Evolutionary conservation across 2,329 filamentous ascomycete genomes (phyloP).

Genomic region (Penicillium sp.): DNA sequence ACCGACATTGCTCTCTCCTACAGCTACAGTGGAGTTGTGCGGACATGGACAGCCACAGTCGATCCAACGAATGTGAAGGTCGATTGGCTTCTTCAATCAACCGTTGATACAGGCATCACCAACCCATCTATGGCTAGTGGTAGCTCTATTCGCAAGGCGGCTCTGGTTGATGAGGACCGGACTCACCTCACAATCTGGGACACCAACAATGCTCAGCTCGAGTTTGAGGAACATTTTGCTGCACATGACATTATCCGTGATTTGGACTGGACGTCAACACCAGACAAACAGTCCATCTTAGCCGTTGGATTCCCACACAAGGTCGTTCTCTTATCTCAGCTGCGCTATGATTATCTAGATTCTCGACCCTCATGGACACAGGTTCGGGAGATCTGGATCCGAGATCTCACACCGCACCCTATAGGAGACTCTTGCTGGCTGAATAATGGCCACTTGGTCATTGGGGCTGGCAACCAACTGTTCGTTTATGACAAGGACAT

Average conservation of each 20-base stretch:
- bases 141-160: constrained; percentile 82
- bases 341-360: constrained; percentile 89
- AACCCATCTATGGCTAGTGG: constrained; percentile 78
- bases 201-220: constrained; percentile 74
- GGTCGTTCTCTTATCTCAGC: constrained; percentile 77
- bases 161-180: constrained; percentile 71
- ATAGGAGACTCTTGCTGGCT: constrained; percentile 95
- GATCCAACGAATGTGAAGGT: constrained; percentile 60
- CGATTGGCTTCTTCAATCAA: constrained; percentile 80
- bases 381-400: constrained; percentile 77
- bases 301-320: constrained; percentile 90
- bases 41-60: constrained; percentile 82
- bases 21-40: constrained; percentile 69
- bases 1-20: constrained; percentile 85
- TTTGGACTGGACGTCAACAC: constrained; percentile 91
- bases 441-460: constrained; percentile 76
- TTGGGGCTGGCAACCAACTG: constrained; percentile 88
- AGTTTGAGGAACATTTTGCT: constrained; percentile 75
- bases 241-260: constrained; percentile 75
- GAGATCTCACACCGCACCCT: constrained; percentile 79
- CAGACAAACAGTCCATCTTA: constrained; percentile 82
- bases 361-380: constrained; percentile 86
- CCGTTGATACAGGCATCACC: constrained; percentile 72
- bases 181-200: constrained; percentile 90
- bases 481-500: constrained; percentile 81